Percentiles rank a stretch among this genome's conserved stretches.
Evolutionary conservation across 768 basidiomycete genomes (phyloP).

Genomic region (Tylopilus intermedius): DNA sequence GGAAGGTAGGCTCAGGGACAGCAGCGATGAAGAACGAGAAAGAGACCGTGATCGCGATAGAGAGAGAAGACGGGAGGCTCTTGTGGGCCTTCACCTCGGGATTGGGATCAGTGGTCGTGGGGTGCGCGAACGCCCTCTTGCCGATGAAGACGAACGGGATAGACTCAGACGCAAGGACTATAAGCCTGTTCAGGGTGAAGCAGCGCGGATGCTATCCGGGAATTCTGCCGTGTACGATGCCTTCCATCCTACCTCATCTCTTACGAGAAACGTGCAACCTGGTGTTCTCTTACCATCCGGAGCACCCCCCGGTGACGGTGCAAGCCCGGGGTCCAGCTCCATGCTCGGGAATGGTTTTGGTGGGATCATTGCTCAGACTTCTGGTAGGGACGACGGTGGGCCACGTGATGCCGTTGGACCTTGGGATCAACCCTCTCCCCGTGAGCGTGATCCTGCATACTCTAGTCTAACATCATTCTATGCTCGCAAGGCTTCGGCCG

Average conservation of each 20-base stretch:
- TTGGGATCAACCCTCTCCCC: conserved; percentile 31
- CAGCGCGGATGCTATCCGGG: conserved; percentile 36
- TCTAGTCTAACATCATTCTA: conserved; percentile 26
- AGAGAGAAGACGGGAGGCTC: conserved; percentile 38
- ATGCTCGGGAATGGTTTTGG: conserved; percentile 23
- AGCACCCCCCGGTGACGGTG: conserved; percentile 17
- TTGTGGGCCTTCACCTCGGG: conserved; percentile 38
- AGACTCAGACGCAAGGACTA: conserved; percentile 52
- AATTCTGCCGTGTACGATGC: conserved; percentile 63
- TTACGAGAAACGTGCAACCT: conserved; percentile 25
- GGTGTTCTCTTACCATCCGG: conserved; percentile 20
- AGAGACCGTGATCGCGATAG: conserved; percentile 45
- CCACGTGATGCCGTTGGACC: conserved; percentile 28
- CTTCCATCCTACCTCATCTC: conserved; percentile 58
- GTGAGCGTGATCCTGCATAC: conserved; percentile 29
- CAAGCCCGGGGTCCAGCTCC: conserved; percentile 11
- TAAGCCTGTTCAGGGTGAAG: conserved; percentile 35
- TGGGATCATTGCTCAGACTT: conserved; percentile 25
- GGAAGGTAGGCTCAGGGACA: conserved; percentile 33
- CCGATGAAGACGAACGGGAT: conserved; percentile 52
- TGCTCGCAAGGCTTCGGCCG: conserved; percentile 21
- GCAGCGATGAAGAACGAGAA: conserved; percentile 35
- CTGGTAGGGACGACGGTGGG: conserved; percentile 21
- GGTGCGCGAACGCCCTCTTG: conserved; percentile 57
- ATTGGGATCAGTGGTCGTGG: conserved; percentile 38